Conservation (phyloP, 1,139 yeast species). For the Blastobotrys petasosporus region DNA sequence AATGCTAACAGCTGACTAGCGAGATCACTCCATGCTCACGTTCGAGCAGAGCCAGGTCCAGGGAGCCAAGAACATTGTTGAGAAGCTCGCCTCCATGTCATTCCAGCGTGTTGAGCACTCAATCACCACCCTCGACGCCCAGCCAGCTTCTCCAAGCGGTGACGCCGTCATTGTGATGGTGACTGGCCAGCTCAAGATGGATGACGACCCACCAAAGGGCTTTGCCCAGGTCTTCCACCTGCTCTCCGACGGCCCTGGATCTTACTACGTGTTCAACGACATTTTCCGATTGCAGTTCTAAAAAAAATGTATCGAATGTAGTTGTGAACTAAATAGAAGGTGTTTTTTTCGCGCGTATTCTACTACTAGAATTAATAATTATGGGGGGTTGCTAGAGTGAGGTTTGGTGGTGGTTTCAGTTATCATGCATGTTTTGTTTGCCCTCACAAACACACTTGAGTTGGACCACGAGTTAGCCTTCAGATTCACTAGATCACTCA, state of each 20-base stretch:
- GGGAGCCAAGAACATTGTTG: constrained; percentile 89
- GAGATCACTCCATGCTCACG: constrained; percentile 96
- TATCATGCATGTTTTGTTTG: background rate
- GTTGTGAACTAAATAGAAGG: background rate
- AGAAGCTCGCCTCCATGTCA: constrained; percentile 80
- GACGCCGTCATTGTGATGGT: constrained; percentile 97
- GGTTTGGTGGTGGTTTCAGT: background rate
- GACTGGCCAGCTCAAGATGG: constrained; percentile 89
- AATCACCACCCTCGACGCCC: constrained; percentile 93
- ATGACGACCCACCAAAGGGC: constrained; percentile 92
- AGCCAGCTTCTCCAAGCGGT: constrained; percentile 80
- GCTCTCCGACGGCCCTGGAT: constrained; percentile 74
- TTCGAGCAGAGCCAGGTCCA: constrained; percentile 92
- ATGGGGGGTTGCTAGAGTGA: background rate
- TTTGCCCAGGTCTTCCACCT: constrained; percentile 97
- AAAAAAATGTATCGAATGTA: constrained; percentile 7
- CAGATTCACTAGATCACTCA: background rate
- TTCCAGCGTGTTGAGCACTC: constrained; percentile 90
- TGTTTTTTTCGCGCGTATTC: background rate
- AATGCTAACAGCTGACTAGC: constrained; percentile 33
- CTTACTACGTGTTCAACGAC: constrained; percentile 92
- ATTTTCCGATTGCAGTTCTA: constrained; percentile 65
- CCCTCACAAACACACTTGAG: too few relatives aligned
- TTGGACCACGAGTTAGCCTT: too few relatives aligned
- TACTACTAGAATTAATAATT: background rate